Evolutionary conservation across 768 basidiomycete species (phyloP).

Genomic region (Cyclocybe cylindracea): DNA sequence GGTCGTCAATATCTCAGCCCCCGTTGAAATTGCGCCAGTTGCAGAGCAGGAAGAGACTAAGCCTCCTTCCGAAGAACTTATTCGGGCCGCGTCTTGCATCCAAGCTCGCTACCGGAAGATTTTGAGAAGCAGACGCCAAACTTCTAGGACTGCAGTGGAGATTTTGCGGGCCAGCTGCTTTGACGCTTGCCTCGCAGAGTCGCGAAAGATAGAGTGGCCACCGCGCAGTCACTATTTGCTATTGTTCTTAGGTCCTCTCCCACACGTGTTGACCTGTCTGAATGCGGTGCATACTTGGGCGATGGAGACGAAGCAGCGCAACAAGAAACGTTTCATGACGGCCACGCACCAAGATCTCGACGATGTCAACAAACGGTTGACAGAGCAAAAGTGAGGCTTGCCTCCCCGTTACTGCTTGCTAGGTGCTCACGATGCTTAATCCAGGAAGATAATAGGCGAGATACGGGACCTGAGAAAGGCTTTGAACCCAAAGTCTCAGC

Average conservation of each 20-base stretch:
- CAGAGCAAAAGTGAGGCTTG: constrained; percentile 17
- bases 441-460: constrained; percentile 16
- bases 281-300: constrained; percentile 12
- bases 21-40: too few species aligned
- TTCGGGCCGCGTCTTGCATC: too few species aligned
- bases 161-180: constrained; percentile 10
- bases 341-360: constrained; percentile 19
- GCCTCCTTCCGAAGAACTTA: too few species aligned
- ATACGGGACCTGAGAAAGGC: constrained; percentile 13
- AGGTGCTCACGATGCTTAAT: neutral
- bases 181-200: constrained; percentile 14
- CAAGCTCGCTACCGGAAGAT: constrained; percentile 11
- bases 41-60: too few species aligned
- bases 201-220: constrained; percentile 20
- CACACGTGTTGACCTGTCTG: constrained; percentile 21
- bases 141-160: constrained; percentile 8
- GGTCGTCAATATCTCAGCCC: constrained; percentile 14
- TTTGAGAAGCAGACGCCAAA: constrained; percentile 4
- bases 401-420: neutral
- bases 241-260: constrained; percentile 22
- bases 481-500: constrained; percentile 16
- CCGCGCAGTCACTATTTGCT: constrained; percentile 15
- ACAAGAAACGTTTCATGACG: constrained; percentile 17
- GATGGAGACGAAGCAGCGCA: constrained; percentile 14
- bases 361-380: constrained; percentile 18